Percentiles rank a stretch among this genome's conserved stretches.
Conservation (phyloP, 108 stramenopile genomes). For the Fragilaria crotonensis region DNA sequence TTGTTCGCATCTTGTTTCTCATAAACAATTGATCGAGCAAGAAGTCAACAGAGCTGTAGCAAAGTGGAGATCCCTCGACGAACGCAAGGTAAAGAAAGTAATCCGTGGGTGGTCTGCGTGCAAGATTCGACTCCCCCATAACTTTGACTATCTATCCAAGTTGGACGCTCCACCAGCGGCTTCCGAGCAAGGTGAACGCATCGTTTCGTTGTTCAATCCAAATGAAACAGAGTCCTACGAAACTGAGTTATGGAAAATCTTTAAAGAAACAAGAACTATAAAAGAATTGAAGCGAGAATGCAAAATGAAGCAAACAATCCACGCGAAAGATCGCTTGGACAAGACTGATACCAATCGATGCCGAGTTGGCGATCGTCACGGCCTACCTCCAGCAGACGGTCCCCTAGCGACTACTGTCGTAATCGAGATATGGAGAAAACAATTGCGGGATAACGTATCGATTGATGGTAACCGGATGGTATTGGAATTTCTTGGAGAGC, state of each 20-base stretch:
- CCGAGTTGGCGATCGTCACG: slow-evolving; percentile 61
- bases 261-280: slow-evolving; percentile 41
- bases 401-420: slow-evolving; percentile 27
- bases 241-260: slow-evolving; percentile 65
- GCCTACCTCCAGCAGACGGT: slow-evolving; percentile 22
- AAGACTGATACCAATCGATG: slow-evolving; percentile 20
- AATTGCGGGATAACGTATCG: slow-evolving; percentile 35
- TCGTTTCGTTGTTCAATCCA: slow-evolving; percentile 11
- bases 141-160: slow-evolving; percentile 38
- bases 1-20: not conserved
- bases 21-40: not conserved
- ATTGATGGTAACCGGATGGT: slow-evolving; percentile 53
- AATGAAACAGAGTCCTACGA: slow-evolving; percentile 51
- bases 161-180: not conserved
- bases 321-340: slow-evolving; percentile 11
- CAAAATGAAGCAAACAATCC: slow-evolving; percentile 2
- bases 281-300: slow-evolving; percentile 30
- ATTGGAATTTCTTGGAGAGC: slow-evolving; percentile 57
- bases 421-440: slow-evolving; percentile 54
- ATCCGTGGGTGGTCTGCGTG: slow-evolving; percentile 11
- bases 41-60: not conserved
- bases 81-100: slow-evolving; percentile 19
- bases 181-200: slow-evolving; percentile 14
- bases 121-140: slow-evolving; percentile 25
- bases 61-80: slow-evolving; percentile 50